Percentiles rank a stretch among this genome's conserved stretches.
These are phyloP conservation scores for Ustanciosporium gigantosporum DNA, from an alignment of 1,284 basidiomycete species.

Conservation along the genomic window DNA sequence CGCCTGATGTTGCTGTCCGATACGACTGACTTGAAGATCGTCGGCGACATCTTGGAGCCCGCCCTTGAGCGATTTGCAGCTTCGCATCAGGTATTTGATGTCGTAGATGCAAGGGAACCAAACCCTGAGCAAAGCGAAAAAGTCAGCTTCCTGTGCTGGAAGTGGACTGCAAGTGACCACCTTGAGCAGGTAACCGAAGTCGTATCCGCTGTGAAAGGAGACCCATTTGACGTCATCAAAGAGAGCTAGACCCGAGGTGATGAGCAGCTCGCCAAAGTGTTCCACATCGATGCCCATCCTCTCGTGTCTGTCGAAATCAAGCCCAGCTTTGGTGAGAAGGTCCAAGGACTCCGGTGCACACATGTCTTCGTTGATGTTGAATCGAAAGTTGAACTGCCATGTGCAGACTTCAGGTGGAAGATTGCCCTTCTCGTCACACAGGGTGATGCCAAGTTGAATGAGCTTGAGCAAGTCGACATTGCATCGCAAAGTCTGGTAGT, in stretches of 20 bases:
- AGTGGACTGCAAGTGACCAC: constrained; percentile 85
- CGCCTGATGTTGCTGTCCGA: constrained; percentile 91
- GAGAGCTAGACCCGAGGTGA: constrained; percentile 90
- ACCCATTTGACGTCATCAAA: constrained; percentile 92
- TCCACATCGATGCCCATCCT: constrained; percentile 89
- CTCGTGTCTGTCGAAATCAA: constrained; percentile 91
- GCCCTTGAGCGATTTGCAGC: constrained; percentile 85
- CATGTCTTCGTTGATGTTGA: constrained; percentile 94
- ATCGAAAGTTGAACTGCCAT: constrained; percentile 99
- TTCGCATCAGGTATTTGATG: constrained; percentile 93
- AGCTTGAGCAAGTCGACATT: constrained; percentile 98
- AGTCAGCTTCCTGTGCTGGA: constrained; percentile 84
- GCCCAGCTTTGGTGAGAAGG: constrained; percentile 87
- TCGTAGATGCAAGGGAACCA: constrained; percentile 99
- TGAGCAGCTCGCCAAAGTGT: constrained; percentile 94
- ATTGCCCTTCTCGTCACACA: constrained; percentile 90
- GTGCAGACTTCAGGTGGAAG: constrained; percentile 79
- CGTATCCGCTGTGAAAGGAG: constrained; percentile 98
- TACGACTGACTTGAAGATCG: constrained; percentile 82
- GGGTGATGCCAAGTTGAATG: constrained; percentile 93
- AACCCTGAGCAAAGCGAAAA: constrained; percentile 82
- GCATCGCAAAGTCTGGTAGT: constrained; percentile 94
- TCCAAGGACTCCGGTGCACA: constrained; percentile 96
- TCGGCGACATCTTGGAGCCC: constrained; percentile 95
- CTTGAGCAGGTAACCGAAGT: constrained; percentile 98